Evolutionary conservation across 306 rosid species (phyloP), one percentile per base, ranked within the genome.

Genomic region (Datisca glomerata): DNA sequence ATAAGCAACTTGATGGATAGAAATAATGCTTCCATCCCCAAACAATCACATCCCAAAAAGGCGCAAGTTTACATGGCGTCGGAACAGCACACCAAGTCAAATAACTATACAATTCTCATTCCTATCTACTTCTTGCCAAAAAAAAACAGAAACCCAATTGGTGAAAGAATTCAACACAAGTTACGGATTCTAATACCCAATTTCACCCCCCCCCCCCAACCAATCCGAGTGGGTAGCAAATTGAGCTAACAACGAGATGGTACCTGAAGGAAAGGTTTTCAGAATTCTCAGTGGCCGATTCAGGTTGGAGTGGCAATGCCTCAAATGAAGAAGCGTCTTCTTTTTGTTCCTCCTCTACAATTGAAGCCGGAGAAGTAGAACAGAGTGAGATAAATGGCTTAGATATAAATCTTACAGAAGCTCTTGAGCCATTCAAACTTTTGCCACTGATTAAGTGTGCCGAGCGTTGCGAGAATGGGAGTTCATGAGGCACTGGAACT

Each of bases 341-440:
- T 24, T 77, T 27, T 47, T 49, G 17, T 29, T 47, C 60, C 34
- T 71, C 75, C 29, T 73, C 81, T 18, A 57, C 65, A 31, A 61
- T 66, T 22, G 80, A 42, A 60, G 85, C 33, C 27, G 64, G 45
- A 32, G 80, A 43, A 33, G 85, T 64, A 45, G 79, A 56, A 39
- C 79, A 66, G 43, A 59, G 69, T 11, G 50, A 57, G 53, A 39
- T 47, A 47, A 28, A 15, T 29, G 47, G 21, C 58, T 45, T 75
- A 2, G 53, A 27, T 7, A 54, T 61, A 56, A 28, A 51, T 1
- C 35, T 28, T 7, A 55, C 21, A 4, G 69, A 36, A 65, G 61
- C 10, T 51, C 45, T 65, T 15, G 56, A 39, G 53, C 49, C 48
- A 44, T 39, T 69, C 12, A 43, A 39, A 23, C 41, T 21, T 21